Evolutionary conservation across 2,329 filamentous ascomycete species (phyloP).

Genomic region (Balansia obtecta): DNA sequence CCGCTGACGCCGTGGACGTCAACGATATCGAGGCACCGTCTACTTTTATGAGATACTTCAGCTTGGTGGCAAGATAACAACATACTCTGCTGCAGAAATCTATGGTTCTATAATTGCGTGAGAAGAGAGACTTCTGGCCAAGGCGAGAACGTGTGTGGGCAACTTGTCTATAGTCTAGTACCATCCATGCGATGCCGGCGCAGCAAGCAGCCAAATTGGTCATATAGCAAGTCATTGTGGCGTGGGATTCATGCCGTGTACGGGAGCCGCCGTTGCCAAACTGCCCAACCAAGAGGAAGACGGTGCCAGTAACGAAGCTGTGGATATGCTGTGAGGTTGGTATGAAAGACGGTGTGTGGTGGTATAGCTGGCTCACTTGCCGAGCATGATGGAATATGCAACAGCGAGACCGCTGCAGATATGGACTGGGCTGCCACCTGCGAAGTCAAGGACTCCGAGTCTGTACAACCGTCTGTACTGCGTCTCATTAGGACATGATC

Average conservation of each 20-base stretch:
- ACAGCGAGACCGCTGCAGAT: constrained; percentile 60
- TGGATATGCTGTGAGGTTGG: constrained; percentile 61
- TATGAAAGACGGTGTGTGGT: constrained; percentile 51
- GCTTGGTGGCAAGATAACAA: constrained; percentile 80
- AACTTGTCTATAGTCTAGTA: constrained; percentile 77
- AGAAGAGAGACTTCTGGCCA: neutral
- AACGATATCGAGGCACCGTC: constrained; percentile 88
- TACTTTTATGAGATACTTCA: constrained; percentile 60
- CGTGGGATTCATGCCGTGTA: constrained; percentile 67
- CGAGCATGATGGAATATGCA: constrained; percentile 62
- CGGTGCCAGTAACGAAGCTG: constrained; percentile 59
- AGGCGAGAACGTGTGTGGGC: no score
- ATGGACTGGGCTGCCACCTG: constrained; percentile 64
- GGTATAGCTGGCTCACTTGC: constrained; percentile 52
- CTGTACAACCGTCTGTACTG: constrained; percentile 55
- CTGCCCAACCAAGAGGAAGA: constrained; percentile 86
- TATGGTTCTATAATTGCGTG: constrained; percentile 50
- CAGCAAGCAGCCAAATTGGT: constrained; percentile 79
- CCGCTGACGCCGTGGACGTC: constrained; percentile 80
- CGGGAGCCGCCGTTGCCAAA: constrained; percentile 83
- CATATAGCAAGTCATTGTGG: constrained; percentile 79
- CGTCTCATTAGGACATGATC: neutral
- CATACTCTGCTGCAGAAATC: constrained; percentile 81
- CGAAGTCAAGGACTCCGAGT: constrained; percentile 60
- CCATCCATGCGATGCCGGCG: constrained; percentile 70